Conservation (phyloP, 495 filamentous ascomycete species). For the Penicillium goetzii region DNA sequence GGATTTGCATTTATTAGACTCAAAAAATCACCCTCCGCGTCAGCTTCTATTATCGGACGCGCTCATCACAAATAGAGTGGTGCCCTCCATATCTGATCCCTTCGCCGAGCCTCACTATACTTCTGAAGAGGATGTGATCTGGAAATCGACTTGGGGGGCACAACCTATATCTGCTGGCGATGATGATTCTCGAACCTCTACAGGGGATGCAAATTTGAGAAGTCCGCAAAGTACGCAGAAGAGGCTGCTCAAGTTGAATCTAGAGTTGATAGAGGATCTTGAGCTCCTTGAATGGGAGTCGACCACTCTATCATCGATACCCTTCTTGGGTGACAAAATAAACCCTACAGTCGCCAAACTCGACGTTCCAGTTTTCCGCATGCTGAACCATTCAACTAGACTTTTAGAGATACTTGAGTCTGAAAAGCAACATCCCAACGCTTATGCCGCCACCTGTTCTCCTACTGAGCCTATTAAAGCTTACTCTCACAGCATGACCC, state of each 20-base stretch:
- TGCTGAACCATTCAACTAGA: slow-evolving; percentile 25
- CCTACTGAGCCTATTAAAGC: not conserved
- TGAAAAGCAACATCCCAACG: not conserved
- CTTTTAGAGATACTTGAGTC: slow-evolving; percentile 24
- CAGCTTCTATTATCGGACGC: not conserved
- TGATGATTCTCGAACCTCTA: not conserved
- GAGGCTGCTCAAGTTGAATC: slow-evolving; percentile 20
- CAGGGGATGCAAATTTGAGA: not conserved
- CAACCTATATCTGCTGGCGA: not conserved
- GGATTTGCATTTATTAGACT: not conserved
- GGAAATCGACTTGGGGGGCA: slow-evolving; percentile 3
- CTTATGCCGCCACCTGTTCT: too few species aligned
- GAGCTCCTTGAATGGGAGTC: slow-evolving; percentile 18
- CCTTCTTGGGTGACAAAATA: not conserved
- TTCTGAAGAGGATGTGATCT: not conserved
- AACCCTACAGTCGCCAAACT: slow-evolving; percentile 10
- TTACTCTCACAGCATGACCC: not conserved
- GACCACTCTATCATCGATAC: not conserved
- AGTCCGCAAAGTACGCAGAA: slow-evolving; percentile 6
- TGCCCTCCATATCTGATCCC: not conserved
- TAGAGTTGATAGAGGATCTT: slow-evolving; percentile 28
- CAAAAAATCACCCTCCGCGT: too few species aligned
- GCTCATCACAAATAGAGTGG: not conserved
- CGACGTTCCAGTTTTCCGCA: slow-evolving; percentile 26
- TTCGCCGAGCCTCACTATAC: not conserved